These are phyloP conservation scores for Liriodendron chinense DNA, from an alignment of 164 flowering plant genomes.

Conservation along the genomic window DNA sequence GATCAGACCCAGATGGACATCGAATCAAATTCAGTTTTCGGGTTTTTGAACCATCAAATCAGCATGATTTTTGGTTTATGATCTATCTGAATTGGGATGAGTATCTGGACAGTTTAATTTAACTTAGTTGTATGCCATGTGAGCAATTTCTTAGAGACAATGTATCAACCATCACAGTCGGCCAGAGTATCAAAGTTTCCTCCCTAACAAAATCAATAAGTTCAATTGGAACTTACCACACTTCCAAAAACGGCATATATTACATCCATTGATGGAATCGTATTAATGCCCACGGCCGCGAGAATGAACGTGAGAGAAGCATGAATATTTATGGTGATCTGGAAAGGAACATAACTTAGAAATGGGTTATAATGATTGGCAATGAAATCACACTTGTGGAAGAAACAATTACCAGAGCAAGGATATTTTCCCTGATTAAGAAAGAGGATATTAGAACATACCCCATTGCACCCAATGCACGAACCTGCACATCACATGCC, in stretches of 20 bases:
- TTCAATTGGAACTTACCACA: slow-evolving; percentile 38
- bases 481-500: slow-evolving; percentile 49
- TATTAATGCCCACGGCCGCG: slow-evolving; percentile 56
- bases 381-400: background rate
- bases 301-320: slow-evolving; percentile 67
- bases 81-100: no score
- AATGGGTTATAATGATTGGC: background rate
- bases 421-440: slow-evolving; percentile 88
- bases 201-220: background rate
- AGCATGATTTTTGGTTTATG: no score
- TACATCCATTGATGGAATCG: slow-evolving; percentile 68
- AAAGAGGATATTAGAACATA: slow-evolving; percentile 78
- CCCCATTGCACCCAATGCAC: slow-evolving; percentile 73
- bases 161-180: background rate
- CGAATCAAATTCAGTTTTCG: no score
- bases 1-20: no score
- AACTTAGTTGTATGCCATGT: no score
- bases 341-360: slow-evolving; percentile 24
- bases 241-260: slow-evolving; percentile 73
- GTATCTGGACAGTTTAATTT: no score
- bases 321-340: slow-evolving; percentile 89
- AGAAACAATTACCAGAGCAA: slow-evolving; percentile 61
- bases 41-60: no score
- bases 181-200: background rate
- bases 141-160: background rate